phyloP scores from a whole-genome alignment of 148 eudicot genomes.

The Beta vulgaris region DNA sequence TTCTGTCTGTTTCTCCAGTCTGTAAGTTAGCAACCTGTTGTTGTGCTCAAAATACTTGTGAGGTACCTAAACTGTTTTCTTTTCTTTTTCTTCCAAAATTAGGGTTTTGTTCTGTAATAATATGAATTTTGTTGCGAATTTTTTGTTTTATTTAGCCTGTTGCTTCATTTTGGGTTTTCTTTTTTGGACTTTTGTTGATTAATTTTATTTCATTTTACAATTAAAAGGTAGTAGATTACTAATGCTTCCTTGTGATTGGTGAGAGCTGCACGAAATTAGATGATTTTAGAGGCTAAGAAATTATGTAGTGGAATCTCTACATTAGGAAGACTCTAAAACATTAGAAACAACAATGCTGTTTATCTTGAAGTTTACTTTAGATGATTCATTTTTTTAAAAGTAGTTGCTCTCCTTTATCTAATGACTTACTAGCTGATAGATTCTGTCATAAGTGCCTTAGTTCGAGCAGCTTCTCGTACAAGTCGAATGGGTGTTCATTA shows the following conservation, averaged over 20 bases:
- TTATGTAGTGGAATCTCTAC: no score
- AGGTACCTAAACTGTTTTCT: not conserved
- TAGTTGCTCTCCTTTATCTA: not conserved
- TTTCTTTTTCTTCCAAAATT: not conserved
- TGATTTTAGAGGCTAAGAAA: not conserved
- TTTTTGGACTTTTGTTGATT: no score
- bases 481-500: not conserved
- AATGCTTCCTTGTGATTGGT: no score
- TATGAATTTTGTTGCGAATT: not conserved
- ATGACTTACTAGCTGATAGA: not conserved
- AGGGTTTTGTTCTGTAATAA: conserved; percentile 3
- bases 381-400: not conserved
- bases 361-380: not conserved
- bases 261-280: not conserved
- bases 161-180: not conserved
- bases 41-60: no score
- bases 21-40: no score
- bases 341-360: not conserved
- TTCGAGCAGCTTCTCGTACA: not conserved
- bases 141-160: not conserved
- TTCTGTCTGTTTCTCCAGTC: no score
- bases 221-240: not conserved
- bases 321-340: not conserved
- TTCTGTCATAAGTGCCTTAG: not conserved
- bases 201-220: not conserved